A percentile compares a stretch with the other conserved stretches of the same genome.
These are phyloP conservation scores for Trametes meyenii DNA, from an alignment of 768 basidiomycete genomes.

Conservation along the genomic window DNA sequence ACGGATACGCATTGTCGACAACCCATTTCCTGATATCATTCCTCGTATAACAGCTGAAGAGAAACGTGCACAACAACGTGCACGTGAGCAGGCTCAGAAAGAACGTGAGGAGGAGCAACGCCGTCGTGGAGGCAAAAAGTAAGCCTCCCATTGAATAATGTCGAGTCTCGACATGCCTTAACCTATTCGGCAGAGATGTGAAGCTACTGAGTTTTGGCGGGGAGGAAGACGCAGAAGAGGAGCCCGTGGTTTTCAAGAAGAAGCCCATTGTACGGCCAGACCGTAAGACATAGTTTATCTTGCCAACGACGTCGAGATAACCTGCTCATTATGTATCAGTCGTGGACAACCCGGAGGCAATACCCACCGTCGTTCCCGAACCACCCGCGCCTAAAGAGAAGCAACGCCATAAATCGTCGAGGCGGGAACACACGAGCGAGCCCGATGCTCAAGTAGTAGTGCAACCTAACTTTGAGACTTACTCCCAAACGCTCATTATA, in stretches of 20 bases:
- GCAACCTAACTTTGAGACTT: background rate
- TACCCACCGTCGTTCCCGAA: conserved; percentile 14
- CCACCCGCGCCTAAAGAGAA: background rate
- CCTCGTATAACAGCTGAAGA: conserved; percentile 97
- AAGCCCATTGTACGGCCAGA: conserved; percentile 85
- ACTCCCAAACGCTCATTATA: background rate
- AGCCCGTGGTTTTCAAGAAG: conserved; percentile 62
- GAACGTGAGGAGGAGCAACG: conserved; percentile 79
- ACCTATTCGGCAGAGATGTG: conserved; percentile 63
- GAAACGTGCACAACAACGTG: conserved; percentile 80
- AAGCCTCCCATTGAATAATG: conserved; percentile 29
- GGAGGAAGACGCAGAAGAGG: conserved; percentile 66
- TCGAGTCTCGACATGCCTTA: too few relatives aligned
- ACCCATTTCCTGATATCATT: conserved; percentile 94
- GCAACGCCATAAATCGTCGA: conserved; percentile 24
- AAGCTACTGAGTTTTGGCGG: conserved; percentile 87
- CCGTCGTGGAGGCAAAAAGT: conserved; percentile 88
- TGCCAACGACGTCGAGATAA: background rate
- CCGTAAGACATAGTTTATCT: conserved; percentile 48
- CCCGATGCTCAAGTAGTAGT: background rate
- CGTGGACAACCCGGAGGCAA: conserved; percentile 36
- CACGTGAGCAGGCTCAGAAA: conserved; percentile 71
- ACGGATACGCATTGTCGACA: conserved; percentile 81
- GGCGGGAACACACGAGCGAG: conserved; percentile 21
- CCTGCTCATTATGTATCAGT: conserved; percentile 28